Percentiles rank a stretch among this genome's conserved stretches.
Conservation (phyloP, 2,329 filamentous ascomycete species). For the Alternaria infectoria region DNA sequence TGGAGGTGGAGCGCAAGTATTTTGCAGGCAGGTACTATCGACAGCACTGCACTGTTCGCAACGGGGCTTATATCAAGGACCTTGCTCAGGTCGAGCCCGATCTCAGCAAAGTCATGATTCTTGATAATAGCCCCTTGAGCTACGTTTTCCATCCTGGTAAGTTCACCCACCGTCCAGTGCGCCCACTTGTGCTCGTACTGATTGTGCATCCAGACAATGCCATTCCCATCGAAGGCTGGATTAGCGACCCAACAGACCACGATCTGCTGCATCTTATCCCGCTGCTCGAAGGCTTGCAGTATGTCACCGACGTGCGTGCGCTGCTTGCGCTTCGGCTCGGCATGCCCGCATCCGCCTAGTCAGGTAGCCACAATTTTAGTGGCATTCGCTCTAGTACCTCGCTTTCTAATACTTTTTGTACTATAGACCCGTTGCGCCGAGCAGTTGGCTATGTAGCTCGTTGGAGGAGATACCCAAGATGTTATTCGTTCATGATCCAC, state of each 20-base stretch:
- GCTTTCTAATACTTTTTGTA: constrained; percentile 41
- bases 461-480: constrained; percentile 46
- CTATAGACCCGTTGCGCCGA: constrained; percentile 34
- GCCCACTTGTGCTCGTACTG: constrained; percentile 14
- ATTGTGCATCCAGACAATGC: constrained; percentile 76
- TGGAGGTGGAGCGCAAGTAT: constrained; percentile 95
- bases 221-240: constrained; percentile 99
- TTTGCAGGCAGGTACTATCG: constrained; percentile 94
- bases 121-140: constrained; percentile 97
- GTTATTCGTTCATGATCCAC: constrained; percentile 18
- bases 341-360: constrained; percentile 58
- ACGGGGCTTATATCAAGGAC: constrained; percentile 98
- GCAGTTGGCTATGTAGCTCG: constrained; percentile 33
- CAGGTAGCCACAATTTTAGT: constrained; percentile 20
- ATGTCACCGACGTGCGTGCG: constrained; percentile 93
- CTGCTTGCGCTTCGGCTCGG: constrained; percentile 87
- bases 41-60: constrained; percentile 94
- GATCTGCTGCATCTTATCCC: constrained; percentile 92
- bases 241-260: constrained; percentile 96
- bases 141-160: constrained; percentile 98
- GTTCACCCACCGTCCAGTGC: constrained; percentile 30
- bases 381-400: constrained; percentile 18
- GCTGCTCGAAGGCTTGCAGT: constrained; percentile 90
- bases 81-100: constrained; percentile 95
- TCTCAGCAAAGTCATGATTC: constrained; percentile 96